Evolutionary conservation across 2,329 filamentous ascomycete species (phyloP), one percentile per base, ranked within the genome.

Genomic region (Phaeosphaeria sp.): DNA sequence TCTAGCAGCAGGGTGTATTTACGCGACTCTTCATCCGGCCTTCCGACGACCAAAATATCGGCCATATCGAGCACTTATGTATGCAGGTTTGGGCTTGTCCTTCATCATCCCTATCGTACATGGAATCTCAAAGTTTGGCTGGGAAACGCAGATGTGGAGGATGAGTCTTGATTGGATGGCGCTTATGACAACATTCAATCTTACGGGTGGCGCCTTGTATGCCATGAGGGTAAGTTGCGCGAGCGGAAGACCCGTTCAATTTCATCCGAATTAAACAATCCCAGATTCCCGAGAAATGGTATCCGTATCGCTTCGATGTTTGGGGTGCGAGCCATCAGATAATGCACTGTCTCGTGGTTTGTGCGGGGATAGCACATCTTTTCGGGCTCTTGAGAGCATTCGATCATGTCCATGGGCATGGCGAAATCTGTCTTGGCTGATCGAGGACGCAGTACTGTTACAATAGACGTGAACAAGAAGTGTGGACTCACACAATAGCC

Each of bases 271-370:
- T 33, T 11, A 27, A 9, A 36, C 18, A 15, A 11, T n/a, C 3
- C 2, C 71, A 77, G 66, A 70, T 83, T 15, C 81, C 82, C 0
- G 81, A 83, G 61, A 70, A 71, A 49, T 80, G 77, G 73, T 78
- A 69, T 42, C 80, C 78, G 2, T 72, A 74, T 15, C 70, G 55
- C 2, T 84, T 83, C 49, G 82, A 84, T 57, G 65, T 84, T 1
- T 71, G 80, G 20, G 82, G 81, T 1, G 75, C 79, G 1, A 82
- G 79, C 54, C 82, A 84, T 64, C 80, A 84, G 66, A 66, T 83
- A 21, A 80, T 85, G 70, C 82, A 85, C 56, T 59, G 82, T 2
- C 73, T 79, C 58, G 81, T 84, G 15, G 66, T 83, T 18, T 66
- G 77, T 11, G 82, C 80, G 17, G 67, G 74, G 3, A 78, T 78